phyloP scores from a whole-genome alignment of 1,284 basidiomycete species.

The Ceratobasidium sp. region DNA sequence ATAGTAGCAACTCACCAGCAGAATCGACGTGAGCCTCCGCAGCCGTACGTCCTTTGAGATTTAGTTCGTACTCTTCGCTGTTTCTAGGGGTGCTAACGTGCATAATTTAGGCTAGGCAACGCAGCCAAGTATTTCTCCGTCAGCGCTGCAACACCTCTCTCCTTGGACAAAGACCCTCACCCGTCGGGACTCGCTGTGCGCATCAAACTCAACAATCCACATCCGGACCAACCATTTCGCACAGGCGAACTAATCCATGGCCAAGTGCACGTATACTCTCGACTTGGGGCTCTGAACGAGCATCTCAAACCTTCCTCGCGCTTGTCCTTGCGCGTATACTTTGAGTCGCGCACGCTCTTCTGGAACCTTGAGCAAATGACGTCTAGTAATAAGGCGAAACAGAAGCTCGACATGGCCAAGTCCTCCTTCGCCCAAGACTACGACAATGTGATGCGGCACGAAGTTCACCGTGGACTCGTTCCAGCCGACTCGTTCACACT shows the following conservation, averaged over 20 bases:
- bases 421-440: neutral
- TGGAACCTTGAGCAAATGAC: conserved; percentile 16
- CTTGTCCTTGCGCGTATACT: conserved; percentile 24
- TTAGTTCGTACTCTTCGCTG: neutral
- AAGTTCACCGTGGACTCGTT: conserved; percentile 25
- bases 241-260: conserved; percentile 25
- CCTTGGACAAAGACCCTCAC: conserved; percentile 14
- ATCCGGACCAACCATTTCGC: conserved; percentile 9
- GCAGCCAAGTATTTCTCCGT: conserved; percentile 20
- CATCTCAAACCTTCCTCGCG: neutral
- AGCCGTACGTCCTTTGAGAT: neutral
- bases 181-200: conserved; percentile 16
- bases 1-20: neutral
- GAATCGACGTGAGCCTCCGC: conserved; percentile 8
- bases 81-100: neutral
- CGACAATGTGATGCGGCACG: conserved; percentile 26
- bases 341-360: conserved; percentile 31
- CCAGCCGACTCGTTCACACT: neutral
- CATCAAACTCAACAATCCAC: conserved; percentile 26
- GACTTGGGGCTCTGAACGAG: neutral
- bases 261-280: conserved; percentile 17
- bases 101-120: conserved; percentile 7
- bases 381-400: neutral
- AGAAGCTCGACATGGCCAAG: conserved; percentile 3
- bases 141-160: conserved; percentile 32